Base-by-base conservation (phyloP, 2,329 filamentous ascomycete genomes). In the Macrophomina pseudophaseolina region DNA sequence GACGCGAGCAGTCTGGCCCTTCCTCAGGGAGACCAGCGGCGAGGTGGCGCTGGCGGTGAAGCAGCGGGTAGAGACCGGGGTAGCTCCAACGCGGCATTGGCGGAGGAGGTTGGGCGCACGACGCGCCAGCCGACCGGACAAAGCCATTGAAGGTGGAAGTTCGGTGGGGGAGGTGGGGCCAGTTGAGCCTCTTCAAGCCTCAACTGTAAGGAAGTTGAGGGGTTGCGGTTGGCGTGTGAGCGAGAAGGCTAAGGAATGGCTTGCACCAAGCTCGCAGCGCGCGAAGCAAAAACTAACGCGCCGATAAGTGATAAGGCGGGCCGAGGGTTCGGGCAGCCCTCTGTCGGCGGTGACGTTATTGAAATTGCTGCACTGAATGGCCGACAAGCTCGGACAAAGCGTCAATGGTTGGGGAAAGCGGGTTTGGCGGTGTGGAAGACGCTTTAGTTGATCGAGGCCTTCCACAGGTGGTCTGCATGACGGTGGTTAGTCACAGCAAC, bases 401-500 rank as follows among this genome's bases (percentile, higher is more conserved):
- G 42, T 62, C 58, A 62, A 62, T 62, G 44, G 58, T 30, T 49
- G 42, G 58, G 18, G n/a, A 62, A 28, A 6, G 56, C 56, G 56
- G 33, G 33, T 63, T 70, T 44, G 54, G 66, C 64, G 66, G 68
- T 63, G 66, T 64, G 72, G 71, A 69, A 70, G 72, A 58, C 70
- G 70, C 68, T 80, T 85, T 82, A 88, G 80, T 87, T 88, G 76
- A 85, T 84, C 76, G 85, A 87, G 74, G 87, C 86, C 82, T 89
- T 89, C 87, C 87, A 89, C 79, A 89, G 84, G 82, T 89, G 87
- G 83, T 89, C 87, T 84, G 69, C 60, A 48, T 68, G 71, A 75
- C 65, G 75, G 74, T 67, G 66, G 64, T 53, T 68, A 67, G 32
- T 38, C 7, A 30, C 18, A 4, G 35, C 58, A 38, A 68, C 62